Base-by-base conservation (phyloP, 2,329 filamentous ascomycete genomes). In the Colletotrichum aenigma region DNA sequence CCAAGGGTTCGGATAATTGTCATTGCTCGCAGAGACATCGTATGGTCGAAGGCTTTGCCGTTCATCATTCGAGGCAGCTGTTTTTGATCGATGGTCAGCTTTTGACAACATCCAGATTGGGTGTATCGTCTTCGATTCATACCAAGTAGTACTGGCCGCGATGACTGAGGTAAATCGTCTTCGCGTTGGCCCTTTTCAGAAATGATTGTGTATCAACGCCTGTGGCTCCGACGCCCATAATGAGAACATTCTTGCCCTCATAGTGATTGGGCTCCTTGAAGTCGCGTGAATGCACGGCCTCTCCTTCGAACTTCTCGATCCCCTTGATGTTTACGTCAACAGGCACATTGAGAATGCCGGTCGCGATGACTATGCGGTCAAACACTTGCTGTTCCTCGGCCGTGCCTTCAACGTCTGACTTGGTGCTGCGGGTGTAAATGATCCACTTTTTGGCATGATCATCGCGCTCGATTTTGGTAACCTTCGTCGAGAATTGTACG, bases 151-250 rank as follows among this genome's bases (percentile, higher is more conserved):
- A 77, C 10, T 68, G 56, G 4, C 48, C 55, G 3, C 77, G 58
- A 8, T 78, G 77, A 18, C 73, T 75, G 8, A 76, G 55, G 16
- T 77, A 77, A 7, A 79, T 56, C 0, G 75, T 66, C 15, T 64
- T 74, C 5, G 78, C 78, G 8, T 75, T 71, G 12, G 69, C 61
- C 8, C 10, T 36, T 7, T 58, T 70, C 6, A 79, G 34, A 12
- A 69, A 71, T 2, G 72, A 65, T 12, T 72, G 74, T 3, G 75
- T 95, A 48, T 95, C 94, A 4, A 94, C 90, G 13, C 94, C 94
- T 2, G 94, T 96, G 15, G 94, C 94, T 78, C 94, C 94, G 77
- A 92, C 94, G 71, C 94, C 94, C 79, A 96, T 94, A 79, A 96
- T 88, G 76, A 96, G 86, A 55, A 96, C 87, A 82, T 96, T 79